These are phyloP conservation scores for Ceratobasidium sp. DNA, from an alignment of 1,284 basidiomycete species.

Conservation along the genomic window DNA sequence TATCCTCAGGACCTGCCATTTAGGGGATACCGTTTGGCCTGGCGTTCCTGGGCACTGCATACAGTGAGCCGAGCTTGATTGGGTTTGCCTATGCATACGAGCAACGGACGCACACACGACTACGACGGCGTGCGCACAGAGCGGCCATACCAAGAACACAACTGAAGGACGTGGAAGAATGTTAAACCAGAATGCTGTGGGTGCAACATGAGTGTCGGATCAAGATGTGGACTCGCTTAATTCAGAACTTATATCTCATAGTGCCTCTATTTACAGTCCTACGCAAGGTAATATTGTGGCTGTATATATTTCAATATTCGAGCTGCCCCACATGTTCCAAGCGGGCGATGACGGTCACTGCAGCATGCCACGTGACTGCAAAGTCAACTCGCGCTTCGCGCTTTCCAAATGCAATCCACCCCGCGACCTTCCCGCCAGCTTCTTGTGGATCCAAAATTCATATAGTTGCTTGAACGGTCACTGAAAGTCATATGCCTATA, in stretches of 20 bases:
- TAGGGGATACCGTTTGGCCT: constrained; percentile 69
- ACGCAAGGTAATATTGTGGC: no score
- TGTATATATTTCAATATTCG: no score
- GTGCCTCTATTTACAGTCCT: no score
- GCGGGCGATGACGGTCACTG: no score
- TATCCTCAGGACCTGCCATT: background rate
- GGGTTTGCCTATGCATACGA: constrained; percentile 73
- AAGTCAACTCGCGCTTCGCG: background rate
- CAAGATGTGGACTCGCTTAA: background rate
- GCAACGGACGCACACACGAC: constrained; percentile 67
- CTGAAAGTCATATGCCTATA: background rate
- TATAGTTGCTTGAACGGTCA: background rate
- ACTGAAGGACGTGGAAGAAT: constrained; percentile 59
- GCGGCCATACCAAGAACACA: constrained; percentile 72
- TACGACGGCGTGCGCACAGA: constrained; percentile 62
- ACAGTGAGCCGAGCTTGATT: constrained; percentile 69
- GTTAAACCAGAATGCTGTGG: constrained; percentile 4
- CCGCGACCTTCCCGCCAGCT: background rate
- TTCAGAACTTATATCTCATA: no score
- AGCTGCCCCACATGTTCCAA: no score
- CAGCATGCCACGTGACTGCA: background rate
- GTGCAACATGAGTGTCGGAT: background rate
- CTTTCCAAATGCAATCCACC: background rate
- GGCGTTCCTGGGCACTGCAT: constrained; percentile 72
- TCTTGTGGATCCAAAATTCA: background rate